Base-by-base conservation (phyloP, 768 basidiomycete genomes). In the Amanita inopinata region DNA sequence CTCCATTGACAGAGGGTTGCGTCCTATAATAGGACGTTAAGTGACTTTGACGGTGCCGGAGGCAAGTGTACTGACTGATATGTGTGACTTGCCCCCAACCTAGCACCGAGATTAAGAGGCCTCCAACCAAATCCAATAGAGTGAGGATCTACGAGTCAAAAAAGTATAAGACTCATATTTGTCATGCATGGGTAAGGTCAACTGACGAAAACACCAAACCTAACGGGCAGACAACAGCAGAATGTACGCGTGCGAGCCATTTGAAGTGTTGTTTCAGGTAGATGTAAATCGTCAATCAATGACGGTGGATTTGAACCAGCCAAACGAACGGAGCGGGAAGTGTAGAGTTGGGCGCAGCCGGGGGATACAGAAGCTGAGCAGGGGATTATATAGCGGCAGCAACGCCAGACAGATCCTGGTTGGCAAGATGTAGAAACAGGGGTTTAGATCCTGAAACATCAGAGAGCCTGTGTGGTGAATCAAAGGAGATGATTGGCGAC, bases 201-300 rank as follows among this genome's bases (percentile, higher is more conserved):
- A 58, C 68, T 53, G 47, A 78, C 72, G 56, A 78, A 74, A 32
- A 79, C 75, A 46, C 78, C 77, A 42, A 76, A 64, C 51, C 78
- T 69, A 55, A 80, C 78, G 20, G 77, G 79, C 53, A 80, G 66
- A 61, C 76, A 80, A 60, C 72, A 77, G 59, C 74, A 78, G 58
- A 80, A 80, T 53, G 62, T 75, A 49, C 69, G 70, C 14, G 72
- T 69, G 46, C 67, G 71, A 51, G 73, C 65, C 43, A 44, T 43
- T 35, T 35, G 7, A 28, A 28, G n/a, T 28, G 27, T 28, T 28
- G 27, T 28, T 7, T 28, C n/a, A 3, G 23, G 33, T 24, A 20
- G 32, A 35, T 19, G 18, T 10, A 32, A n/a, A 6, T 30, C 34
- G 43, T 37, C 34, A 36, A 27, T 43, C 42, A 36, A 43, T 28